Evolutionary conservation across 345 rosid species (phyloP), one percentile per base, ranked within the genome.

Genomic region (Noccaea bulbosa): DNA sequence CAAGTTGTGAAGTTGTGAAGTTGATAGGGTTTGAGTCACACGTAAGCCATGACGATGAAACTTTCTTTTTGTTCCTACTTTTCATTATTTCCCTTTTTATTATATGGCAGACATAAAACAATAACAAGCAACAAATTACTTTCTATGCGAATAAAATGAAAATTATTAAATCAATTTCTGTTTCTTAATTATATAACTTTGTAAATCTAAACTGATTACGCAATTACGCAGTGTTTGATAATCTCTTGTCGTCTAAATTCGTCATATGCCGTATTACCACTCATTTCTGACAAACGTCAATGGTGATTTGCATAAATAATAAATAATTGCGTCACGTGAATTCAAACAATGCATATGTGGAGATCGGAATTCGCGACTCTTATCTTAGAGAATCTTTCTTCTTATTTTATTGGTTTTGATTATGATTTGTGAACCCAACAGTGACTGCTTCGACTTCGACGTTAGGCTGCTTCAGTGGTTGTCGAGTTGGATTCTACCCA

Each of bases 11-110:
- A 5, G 51, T 33, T 55, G 54, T n/a, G n/a, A n/a, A n/a, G n/a
- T n/a, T n/a, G n/a, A 68, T 17, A 55, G 63, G 63, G 44, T 4
- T 12, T 7, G 71, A 43, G 37, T 70, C 41, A 33, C 67, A 62
- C 77, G 78, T 67, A 67, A 74, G 78, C 72, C 72, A 35, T 66
- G 78, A 73, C 71, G 66, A 49, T 56, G 49, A 40, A 47, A 59
- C 67, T 53, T 59, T 58, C 59, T 48, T 15, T 69, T 20, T 4
- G 11, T 12, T 47, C 20, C 30, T 39, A 62, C 15, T n/a, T 2
- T 4, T 7, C 0, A 10, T 32, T 32, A 32, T 7, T 27, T 27
- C n/a, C n/a, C 15, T n/a, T 2, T 20, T 12, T 4, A 10, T 32
- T 32, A 32, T n/a, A 54, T 54, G 59, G 22, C 12, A 54, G 33